Conservation (phyloP, 208 protist species). For the Naegleria fowleri region DNA sequence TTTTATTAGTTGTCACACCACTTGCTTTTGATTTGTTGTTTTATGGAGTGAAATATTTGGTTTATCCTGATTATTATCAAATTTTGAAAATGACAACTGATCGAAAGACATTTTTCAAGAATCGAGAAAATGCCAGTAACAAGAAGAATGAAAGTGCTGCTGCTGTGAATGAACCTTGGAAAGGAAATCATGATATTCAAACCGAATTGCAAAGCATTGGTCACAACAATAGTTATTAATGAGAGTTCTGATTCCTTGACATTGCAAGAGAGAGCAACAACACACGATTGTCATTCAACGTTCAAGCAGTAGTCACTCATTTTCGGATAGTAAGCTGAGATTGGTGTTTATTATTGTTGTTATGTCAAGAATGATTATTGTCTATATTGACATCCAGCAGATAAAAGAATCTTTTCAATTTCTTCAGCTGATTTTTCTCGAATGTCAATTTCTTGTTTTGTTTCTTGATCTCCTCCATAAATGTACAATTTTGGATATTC, state of each 20-base stretch:
- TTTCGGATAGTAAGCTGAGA: too few species aligned
- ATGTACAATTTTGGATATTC: neutral
- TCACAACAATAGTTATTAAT: neutral
- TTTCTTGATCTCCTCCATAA: neutral
- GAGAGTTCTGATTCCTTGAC: too few species aligned
- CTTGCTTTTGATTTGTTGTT: neutral
- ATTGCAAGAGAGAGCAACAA: too few species aligned
- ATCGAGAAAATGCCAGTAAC: too few species aligned
- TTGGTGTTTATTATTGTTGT: too few species aligned
- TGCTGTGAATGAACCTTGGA: too few species aligned
- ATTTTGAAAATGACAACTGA: neutral
- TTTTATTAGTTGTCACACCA: neutral
- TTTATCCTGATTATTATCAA: neutral
- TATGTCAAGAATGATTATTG: too few species aligned
- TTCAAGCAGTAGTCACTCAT: too few species aligned
- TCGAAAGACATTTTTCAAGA: neutral
- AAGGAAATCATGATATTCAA: neutral
- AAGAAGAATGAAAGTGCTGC: too few species aligned
- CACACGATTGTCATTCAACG: too few species aligned
- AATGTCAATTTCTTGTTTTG: neutral
- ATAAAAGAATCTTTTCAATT: conserved; percentile 4
- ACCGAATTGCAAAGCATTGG: neutral
- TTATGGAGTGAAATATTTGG: neutral
- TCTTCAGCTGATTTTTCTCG: neutral
- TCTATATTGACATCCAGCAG: neutral